Conservation (phyloP, 2,329 filamentous ascomycete species). For the Paecilomyces niveus region DNA sequence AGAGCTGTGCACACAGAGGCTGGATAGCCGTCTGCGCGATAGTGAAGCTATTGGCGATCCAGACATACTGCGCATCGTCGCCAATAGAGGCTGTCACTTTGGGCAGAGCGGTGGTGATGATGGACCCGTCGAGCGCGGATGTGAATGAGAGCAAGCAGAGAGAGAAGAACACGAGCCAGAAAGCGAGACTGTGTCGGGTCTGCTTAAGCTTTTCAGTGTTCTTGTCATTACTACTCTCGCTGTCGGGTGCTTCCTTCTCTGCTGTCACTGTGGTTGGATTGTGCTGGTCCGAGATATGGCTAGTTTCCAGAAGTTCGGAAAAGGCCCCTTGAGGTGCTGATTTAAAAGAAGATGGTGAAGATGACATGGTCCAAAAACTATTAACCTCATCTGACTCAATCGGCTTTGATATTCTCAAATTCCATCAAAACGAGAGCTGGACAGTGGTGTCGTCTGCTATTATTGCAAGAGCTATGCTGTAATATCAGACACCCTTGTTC, state of each 20-base stretch:
- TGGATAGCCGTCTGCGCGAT: conserved; percentile 35
- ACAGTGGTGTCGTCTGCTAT: not conserved
- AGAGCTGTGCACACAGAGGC: conserved; percentile 45
- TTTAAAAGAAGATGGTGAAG: not conserved
- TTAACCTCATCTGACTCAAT: not conserved
- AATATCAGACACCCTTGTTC: not conserved
- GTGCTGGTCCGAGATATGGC: not conserved
- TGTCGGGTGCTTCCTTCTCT: not conserved
- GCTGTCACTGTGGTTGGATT: conserved; percentile 8
- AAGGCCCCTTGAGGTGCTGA: not conserved
- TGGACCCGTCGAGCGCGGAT: not conserved
- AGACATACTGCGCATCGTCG: not conserved
- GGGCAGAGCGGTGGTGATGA: not conserved
- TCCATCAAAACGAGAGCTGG: not conserved
- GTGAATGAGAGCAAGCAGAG: not conserved
- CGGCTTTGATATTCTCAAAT: not conserved
- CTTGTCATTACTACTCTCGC: not conserved
- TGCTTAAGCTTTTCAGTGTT: not conserved
- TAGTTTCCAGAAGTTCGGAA: not conserved
- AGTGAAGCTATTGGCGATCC: not conserved
- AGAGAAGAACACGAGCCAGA: not conserved
- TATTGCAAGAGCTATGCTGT: not conserved
- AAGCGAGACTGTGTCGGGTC: not conserved
- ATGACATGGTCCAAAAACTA: not conserved
- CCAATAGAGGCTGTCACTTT: not conserved